Evolutionary conservation across 768 basidiomycete species (phyloP).

Genomic region (Boletus vinaceobasis): DNA sequence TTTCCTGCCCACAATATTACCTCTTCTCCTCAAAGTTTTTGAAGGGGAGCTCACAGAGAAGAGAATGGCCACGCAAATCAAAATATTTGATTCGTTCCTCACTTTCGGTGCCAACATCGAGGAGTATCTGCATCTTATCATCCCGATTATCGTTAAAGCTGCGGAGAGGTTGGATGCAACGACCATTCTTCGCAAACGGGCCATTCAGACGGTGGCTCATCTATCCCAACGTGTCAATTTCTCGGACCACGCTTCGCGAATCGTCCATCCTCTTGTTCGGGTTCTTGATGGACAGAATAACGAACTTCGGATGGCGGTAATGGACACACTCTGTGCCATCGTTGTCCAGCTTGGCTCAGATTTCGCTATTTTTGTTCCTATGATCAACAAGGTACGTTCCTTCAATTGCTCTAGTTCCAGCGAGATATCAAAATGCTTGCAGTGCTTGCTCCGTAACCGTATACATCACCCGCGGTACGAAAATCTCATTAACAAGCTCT

Average conservation of each 20-base stretch:
- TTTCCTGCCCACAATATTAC: constrained; percentile 86
- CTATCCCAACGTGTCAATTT: constrained; percentile 93
- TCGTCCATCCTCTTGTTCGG: constrained; percentile 91
- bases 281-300: constrained; percentile 72
- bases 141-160: constrained; percentile 89
- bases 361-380: constrained; percentile 96
- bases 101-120: constrained; percentile 97
- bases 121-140: constrained; percentile 94
- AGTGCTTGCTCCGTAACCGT: constrained; percentile 75
- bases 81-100: constrained; percentile 91
- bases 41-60: constrained; percentile 86
- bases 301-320: constrained; percentile 79
- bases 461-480: constrained; percentile 86
- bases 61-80: constrained; percentile 72
- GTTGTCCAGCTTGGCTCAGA: constrained; percentile 93
- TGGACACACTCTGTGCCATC: constrained; percentile 91
- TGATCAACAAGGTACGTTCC: constrained; percentile 80
- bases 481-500: constrained; percentile 77
- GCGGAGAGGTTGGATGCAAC: constrained; percentile 81
- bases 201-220: constrained; percentile 88
- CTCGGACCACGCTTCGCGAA: constrained; percentile 94
- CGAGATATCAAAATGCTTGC: constrained; percentile 1
- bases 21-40: constrained; percentile 85
- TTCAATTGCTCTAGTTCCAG: background rate
- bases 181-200: constrained; percentile 74